phyloP scores from a whole-genome alignment of 1,139 yeast genomes.

The Diutina scorzettiae region DNA sequence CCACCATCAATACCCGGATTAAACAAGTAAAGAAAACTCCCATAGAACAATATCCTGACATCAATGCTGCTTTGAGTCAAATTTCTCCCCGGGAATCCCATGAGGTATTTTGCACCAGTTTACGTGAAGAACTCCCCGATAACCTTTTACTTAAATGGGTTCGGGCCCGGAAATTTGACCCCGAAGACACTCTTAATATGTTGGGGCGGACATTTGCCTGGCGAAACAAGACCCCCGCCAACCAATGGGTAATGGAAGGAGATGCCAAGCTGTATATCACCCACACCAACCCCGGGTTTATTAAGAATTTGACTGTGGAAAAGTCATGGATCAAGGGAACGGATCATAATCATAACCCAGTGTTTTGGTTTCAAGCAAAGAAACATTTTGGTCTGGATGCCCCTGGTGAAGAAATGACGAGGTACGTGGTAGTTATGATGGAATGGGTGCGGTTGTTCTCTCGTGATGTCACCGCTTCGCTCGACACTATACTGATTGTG shows the following conservation, averaged over 20 bases:
- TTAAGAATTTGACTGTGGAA: conserved; percentile 39
- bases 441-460: conserved; percentile 59
- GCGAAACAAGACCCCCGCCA: conserved; percentile 52
- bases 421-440: conserved; percentile 52
- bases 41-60: not conserved
- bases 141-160: conserved; percentile 22
- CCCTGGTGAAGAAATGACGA: conserved; percentile 52
- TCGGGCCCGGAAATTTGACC: conserved; percentile 67
- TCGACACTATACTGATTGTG: conserved; percentile 57
- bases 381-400: conserved; percentile 64
- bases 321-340: conserved; percentile 57
- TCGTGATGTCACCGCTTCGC: conserved; percentile 23
- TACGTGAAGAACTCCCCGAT: conserved; percentile 64
- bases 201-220: conserved; percentile 54
- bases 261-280: conserved; percentile 30
- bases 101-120: conserved; percentile 40
- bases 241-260: conserved; percentile 45
- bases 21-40: conserved; percentile 3
- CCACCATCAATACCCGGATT: not conserved
- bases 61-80: not conserved
- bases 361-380: conserved; percentile 61
- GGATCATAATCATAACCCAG: conserved; percentile 55
- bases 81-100: conserved; percentile 10
- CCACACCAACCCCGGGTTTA: conserved; percentile 26
- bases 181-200: conserved; percentile 54